These are phyloP conservation scores for Hydrangea macrophylla DNA, from an alignment of 148 eudicot genomes.

Conservation along the genomic window DNA sequence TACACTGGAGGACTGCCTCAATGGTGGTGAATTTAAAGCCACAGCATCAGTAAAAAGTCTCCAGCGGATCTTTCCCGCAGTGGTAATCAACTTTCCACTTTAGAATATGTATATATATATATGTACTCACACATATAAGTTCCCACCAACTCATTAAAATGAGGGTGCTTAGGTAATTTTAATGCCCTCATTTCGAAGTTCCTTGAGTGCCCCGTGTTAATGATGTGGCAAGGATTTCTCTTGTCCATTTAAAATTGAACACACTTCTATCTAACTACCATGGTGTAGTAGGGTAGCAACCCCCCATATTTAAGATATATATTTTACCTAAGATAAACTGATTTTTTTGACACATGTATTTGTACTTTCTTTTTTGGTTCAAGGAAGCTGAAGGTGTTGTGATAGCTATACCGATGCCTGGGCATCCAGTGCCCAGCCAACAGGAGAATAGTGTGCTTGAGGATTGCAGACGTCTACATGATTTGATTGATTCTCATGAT, in stretches of 20 bases:
- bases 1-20: conserved; percentile 75
- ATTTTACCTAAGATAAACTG: not conserved
- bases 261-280: no score
- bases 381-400: conserved; percentile 92
- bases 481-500: conserved; percentile 77
- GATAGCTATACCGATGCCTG: conserved; percentile 97
- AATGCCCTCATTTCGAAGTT: no score
- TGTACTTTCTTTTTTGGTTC: conserved; percentile 9
- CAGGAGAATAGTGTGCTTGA: conserved; percentile 67
- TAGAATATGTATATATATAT: not conserved
- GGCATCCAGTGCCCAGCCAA: conserved; percentile 71
- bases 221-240: no score
- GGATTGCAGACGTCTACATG: conserved; percentile 64
- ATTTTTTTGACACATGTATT: not conserved
- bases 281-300: no score
- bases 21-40: conserved; percentile 85
- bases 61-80: conserved; percentile 69
- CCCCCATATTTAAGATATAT: no score
- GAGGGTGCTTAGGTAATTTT: no score
- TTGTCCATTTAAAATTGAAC: no score
- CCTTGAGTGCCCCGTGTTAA: no score
- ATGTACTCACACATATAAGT: no score
- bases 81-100: conserved; percentile 41
- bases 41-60: conserved; percentile 69
- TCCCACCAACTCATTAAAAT: no score